Conservation (phyloP, 768 basidiomycete genomes). For the Phallus indusiatus region DNA sequence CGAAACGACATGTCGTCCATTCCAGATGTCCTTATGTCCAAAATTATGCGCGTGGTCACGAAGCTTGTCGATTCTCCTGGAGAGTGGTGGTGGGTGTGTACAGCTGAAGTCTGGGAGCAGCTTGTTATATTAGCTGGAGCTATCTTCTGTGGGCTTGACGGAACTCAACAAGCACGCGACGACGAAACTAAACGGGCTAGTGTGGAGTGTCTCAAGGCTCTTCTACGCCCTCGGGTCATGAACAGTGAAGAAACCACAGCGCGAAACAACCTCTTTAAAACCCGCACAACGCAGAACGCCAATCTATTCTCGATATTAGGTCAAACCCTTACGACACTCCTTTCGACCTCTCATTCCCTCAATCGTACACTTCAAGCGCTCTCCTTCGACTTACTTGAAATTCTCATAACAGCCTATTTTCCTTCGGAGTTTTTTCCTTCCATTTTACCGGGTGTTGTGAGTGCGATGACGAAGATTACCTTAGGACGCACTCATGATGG, state of each 20-base stretch:
- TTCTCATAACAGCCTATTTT: constrained; percentile 36
- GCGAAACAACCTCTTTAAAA: constrained; percentile 30
- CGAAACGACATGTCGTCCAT: constrained; percentile 61
- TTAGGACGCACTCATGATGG: constrained; percentile 36
- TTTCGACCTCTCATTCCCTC: constrained; percentile 46
- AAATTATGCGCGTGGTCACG: constrained; percentile 48
- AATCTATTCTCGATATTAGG: constrained; percentile 69
- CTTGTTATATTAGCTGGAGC: constrained; percentile 68
- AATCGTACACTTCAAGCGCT: constrained; percentile 51
- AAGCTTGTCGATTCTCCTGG: constrained; percentile 41
- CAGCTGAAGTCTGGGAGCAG: constrained; percentile 71
- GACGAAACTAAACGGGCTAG: constrained; percentile 82
- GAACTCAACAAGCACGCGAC: constrained; percentile 36
- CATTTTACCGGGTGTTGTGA: constrained; percentile 78
- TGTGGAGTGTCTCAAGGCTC: constrained; percentile 48
- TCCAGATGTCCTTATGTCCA: constrained; percentile 74
- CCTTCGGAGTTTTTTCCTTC: constrained; percentile 48
- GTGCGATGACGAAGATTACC: constrained; percentile 62
- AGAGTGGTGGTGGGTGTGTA: constrained; percentile 76
- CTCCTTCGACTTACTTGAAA: constrained; percentile 48
- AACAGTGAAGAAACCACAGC: constrained; percentile 10
- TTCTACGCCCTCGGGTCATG: constrained; percentile 47
- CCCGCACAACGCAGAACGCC: constrained; percentile 31
- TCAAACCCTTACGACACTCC: constrained; percentile 69
- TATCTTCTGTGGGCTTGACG: constrained; percentile 55